Conservation (phyloP, 1,139 yeast genomes). For the Sugiyamaella xylanicola region DNA sequence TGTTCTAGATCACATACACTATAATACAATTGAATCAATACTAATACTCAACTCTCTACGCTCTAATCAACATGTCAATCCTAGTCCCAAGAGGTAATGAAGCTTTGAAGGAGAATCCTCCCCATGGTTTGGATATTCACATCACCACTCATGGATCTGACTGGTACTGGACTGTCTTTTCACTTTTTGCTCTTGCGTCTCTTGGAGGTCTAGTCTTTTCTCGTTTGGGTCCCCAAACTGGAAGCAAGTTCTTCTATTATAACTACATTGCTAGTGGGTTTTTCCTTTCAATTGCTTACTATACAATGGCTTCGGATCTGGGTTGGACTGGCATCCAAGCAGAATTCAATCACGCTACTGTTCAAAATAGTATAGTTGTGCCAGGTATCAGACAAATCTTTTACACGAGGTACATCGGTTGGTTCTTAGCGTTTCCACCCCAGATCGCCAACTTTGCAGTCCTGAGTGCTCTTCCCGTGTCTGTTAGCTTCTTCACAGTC, state of each 20-base stretch:
- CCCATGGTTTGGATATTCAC: slow-evolving; percentile 51
- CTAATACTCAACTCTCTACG: background rate
- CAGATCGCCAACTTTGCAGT: slow-evolving; percentile 52
- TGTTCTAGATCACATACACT: background rate
- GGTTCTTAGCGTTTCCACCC: slow-evolving; percentile 66
- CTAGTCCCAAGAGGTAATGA: slow-evolving; percentile 37
- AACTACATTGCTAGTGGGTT: slow-evolving; percentile 52
- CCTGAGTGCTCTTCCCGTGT: slow-evolving; percentile 47
- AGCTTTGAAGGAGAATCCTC: slow-evolving; percentile 54
- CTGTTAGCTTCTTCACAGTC: slow-evolving; percentile 46
- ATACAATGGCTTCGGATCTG: slow-evolving; percentile 65
- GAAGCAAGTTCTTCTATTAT: slow-evolving; percentile 49
- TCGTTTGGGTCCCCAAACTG: slow-evolving; percentile 45
- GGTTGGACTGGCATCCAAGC: slow-evolving; percentile 61
- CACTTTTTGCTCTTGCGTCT: slow-evolving; percentile 51
- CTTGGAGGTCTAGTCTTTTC: slow-evolving; percentile 46
- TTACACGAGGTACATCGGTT: slow-evolving; percentile 66
- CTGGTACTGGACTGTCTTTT: slow-evolving; percentile 71
- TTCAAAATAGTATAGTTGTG: slow-evolving; percentile 38
- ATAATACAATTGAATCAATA: background rate
- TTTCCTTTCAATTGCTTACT: slow-evolving; percentile 56
- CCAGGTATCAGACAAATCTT: slow-evolving; percentile 62
- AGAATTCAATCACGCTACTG: slow-evolving; percentile 58
- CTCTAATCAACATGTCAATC: slow-evolving; percentile 6
- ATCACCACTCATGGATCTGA: slow-evolving; percentile 63